These are phyloP conservation scores for Lasiodiplodia citricola DNA, from an alignment of 2,329 filamentous ascomycete species.

Conservation along the genomic window DNA sequence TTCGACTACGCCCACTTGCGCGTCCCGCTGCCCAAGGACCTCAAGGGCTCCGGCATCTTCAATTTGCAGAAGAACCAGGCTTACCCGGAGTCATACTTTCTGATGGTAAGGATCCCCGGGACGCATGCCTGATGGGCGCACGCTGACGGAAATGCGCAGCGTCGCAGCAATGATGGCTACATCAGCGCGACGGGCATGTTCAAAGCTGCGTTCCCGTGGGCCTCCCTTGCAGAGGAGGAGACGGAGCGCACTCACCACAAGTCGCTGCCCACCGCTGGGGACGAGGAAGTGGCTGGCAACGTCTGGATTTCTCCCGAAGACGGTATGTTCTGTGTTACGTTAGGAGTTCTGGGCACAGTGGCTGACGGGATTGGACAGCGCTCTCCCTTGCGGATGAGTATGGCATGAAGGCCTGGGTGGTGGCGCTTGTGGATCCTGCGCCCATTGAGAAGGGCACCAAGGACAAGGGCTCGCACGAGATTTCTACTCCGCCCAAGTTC, in stretches of 20 bases:
- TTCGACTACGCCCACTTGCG: slow-evolving; percentile 97
- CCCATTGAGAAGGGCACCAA: slow-evolving; percentile 72
- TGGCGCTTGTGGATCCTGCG: slow-evolving; percentile 86
- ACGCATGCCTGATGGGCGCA: neutral
- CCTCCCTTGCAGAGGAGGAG: slow-evolving; percentile 73
- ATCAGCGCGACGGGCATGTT: slow-evolving; percentile 91
- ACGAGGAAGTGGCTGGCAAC: slow-evolving; percentile 93
- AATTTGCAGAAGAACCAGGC: slow-evolving; percentile 64
- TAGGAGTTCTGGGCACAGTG: neutral
- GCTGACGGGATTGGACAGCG: slow-evolving; percentile 58
- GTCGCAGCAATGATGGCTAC: slow-evolving; percentile 82
- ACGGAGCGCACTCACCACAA: slow-evolving; percentile 84
- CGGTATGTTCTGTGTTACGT: slow-evolving; percentile 52
- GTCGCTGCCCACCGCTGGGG: slow-evolving; percentile 76
- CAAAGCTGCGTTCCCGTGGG: slow-evolving; percentile 85
- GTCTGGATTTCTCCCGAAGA: slow-evolving; percentile 88
- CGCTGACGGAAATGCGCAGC: slow-evolving; percentile 49
- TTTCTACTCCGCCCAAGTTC: slow-evolving; percentile 81
- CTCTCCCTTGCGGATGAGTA: slow-evolving; percentile 87
- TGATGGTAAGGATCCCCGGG: slow-evolving; percentile 67
- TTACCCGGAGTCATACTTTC: slow-evolving; percentile 87
- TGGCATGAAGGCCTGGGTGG: slow-evolving; percentile 83
- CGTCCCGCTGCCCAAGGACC: slow-evolving; percentile 88
- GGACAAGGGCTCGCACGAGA: slow-evolving; percentile 72
- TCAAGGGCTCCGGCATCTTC: slow-evolving; percentile 89